Evolutionary conservation across 2,329 filamentous ascomycete species (phyloP).

Genomic region (Calonectria pseudoreteaudii): DNA sequence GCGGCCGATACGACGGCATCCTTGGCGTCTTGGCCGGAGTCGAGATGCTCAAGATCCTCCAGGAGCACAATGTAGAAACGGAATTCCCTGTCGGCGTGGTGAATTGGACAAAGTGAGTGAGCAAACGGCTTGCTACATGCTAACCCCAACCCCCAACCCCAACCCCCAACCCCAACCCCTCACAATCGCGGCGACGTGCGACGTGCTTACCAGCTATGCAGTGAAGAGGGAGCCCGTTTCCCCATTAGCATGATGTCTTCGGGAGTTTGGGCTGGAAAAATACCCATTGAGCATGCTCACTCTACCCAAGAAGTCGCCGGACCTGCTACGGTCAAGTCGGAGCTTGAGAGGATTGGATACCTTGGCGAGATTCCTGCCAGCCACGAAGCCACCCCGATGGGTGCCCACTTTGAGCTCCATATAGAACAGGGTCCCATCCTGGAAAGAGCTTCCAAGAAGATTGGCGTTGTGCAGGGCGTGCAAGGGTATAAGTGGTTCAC

Average conservation of each 20-base stretch:
- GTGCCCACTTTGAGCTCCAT: conserved; percentile 84
- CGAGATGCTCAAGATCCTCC: conserved; percentile 76
- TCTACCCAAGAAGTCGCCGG: conserved; percentile 68
- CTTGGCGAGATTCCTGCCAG: conserved; percentile 61
- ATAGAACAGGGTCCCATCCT: conserved; percentile 85
- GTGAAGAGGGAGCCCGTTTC: conserved; percentile 85
- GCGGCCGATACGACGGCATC: conserved; percentile 82
- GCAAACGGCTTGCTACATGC: background rate
- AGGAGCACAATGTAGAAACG: conserved; percentile 76
- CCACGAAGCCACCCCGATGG: conserved; percentile 63
- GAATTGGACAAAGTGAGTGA: conserved; percentile 77
- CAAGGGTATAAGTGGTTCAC: conserved; percentile 50
- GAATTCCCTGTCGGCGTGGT: conserved; percentile 79
- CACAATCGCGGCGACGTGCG: too few species aligned
- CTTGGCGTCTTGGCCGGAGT: conserved; percentile 79
- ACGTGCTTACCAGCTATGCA: conserved; percentile 45
- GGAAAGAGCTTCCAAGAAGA: conserved; percentile 54
- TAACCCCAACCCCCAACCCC: too few species aligned
- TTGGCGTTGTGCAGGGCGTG: conserved; percentile 48
- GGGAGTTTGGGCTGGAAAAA: conserved; percentile 80
- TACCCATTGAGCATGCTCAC: conserved; percentile 71
- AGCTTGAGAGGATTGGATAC: conserved; percentile 79
- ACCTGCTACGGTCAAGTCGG: conserved; percentile 42
- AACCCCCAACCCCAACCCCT: too few species aligned
- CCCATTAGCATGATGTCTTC: conserved; percentile 80